phyloP scores from a whole-genome alignment of 2,329 filamentous ascomycete genomes.

The Fusarium gaditjirri region DNA sequence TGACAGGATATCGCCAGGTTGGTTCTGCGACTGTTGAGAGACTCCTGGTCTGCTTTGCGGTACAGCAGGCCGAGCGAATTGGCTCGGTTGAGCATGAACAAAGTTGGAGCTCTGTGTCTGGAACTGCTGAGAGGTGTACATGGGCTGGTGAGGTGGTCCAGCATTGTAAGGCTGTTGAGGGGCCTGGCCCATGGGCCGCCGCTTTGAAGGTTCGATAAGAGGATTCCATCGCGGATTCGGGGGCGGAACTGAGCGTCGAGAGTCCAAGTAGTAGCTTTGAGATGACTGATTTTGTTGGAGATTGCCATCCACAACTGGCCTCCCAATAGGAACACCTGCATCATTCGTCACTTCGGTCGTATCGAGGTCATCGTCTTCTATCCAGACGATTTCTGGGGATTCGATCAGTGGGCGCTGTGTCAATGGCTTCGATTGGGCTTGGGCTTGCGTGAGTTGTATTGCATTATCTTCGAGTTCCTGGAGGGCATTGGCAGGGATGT shows the following conservation, averaged over 20 bases:
- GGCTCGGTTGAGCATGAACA: slow-evolving; percentile 52
- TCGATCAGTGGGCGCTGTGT: slow-evolving; percentile 39
- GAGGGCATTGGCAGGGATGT: slow-evolving; percentile 65
- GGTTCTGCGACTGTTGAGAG: slow-evolving; percentile 44
- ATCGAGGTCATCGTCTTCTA: slow-evolving; percentile 68
- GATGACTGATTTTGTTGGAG: slow-evolving; percentile 48
- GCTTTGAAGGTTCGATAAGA: slow-evolving; percentile 42
- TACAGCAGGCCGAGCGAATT: slow-evolving; percentile 53
- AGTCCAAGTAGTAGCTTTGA: slow-evolving; percentile 31
- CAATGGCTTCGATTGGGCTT: slow-evolving; percentile 38
- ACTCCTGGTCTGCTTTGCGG: slow-evolving; percentile 38
- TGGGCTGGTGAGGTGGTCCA: slow-evolving; percentile 34
- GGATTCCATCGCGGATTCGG: slow-evolving; percentile 55
- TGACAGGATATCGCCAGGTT: slow-evolving; percentile 52
- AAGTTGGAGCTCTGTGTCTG: slow-evolving; percentile 45
- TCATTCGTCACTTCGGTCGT: slow-evolving; percentile 66
- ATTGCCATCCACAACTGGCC: slow-evolving; percentile 51
- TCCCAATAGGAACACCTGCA: slow-evolving; percentile 53
- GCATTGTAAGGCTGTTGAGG: slow-evolving; percentile 26
- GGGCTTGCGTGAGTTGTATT: slow-evolving; percentile 66
- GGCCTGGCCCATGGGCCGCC: slow-evolving; percentile 24
- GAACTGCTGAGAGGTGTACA: slow-evolving; percentile 47
- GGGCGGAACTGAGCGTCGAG: slow-evolving; percentile 46
- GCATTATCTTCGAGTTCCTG: slow-evolving; percentile 73
- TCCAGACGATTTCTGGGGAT: slow-evolving; percentile 55